These are phyloP conservation scores for Mantamonas sphyraenae DNA, from an alignment of 78 protist genomes.

Conservation along the genomic window DNA sequence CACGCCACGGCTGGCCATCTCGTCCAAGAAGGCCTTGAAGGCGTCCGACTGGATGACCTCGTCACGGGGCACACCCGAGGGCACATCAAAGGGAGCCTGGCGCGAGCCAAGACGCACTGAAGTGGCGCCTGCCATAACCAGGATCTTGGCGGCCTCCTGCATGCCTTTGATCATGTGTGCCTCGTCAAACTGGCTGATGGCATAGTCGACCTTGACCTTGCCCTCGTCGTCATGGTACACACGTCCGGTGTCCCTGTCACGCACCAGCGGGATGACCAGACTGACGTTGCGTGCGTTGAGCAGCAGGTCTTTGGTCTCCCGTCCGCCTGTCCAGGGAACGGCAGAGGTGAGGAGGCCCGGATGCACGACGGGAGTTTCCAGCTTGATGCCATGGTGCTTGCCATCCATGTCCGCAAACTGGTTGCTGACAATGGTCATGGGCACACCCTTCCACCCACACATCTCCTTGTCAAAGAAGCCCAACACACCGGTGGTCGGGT, in stretches of 20 bases:
- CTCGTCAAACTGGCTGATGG: too few relatives aligned
- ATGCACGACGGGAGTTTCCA: conserved; percentile 34
- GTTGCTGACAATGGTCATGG: conserved; percentile 22
- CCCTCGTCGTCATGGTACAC: neutral
- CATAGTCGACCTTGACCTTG: too few relatives aligned
- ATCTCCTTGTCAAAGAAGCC: conserved; percentile 12
- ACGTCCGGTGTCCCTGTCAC: conserved; percentile 37
- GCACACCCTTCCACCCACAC: conserved; percentile 32
- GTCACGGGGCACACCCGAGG: too few relatives aligned
- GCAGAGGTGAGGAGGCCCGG: conserved; percentile 5
- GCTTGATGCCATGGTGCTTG: conserved; percentile 12
- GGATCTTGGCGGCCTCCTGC: too few relatives aligned
- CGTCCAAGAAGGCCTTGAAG: too few relatives aligned
- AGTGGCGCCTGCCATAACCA: too few relatives aligned
- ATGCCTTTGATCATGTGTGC: too few relatives aligned
- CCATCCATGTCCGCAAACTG: neutral
- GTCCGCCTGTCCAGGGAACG: conserved; percentile 10
- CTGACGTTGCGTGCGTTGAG: neutral
- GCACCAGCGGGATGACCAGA: conserved; percentile 19
- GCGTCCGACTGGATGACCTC: too few relatives aligned
- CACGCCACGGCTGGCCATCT: too few relatives aligned
- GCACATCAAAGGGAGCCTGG: too few relatives aligned
- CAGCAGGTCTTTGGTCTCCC: neutral
- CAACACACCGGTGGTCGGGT: conserved; percentile 25
- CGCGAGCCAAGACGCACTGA: too few relatives aligned